Evolutionary conservation across 2,329 filamentous ascomycete species (phyloP), one percentile per base, ranked within the genome.

Genomic region (Stylonectria norvegica): DNA sequence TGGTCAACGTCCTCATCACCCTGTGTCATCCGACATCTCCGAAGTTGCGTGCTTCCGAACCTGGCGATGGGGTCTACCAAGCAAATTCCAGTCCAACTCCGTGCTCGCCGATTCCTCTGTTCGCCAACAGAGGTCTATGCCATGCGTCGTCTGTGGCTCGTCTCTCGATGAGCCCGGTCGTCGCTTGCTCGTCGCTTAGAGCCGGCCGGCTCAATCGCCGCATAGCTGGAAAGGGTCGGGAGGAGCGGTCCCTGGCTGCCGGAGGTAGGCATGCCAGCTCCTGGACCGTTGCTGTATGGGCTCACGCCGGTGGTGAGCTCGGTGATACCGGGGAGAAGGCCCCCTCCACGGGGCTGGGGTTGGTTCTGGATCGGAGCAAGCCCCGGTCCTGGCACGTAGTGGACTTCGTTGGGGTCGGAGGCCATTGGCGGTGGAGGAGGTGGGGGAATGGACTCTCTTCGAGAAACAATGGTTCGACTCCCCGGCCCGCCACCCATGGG

Each of bases 261-360:
- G 59, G 45, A 67, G 65, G 32, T 60, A 19, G 48, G 45, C 11
- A 50, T 34, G 3, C 68, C 62, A 6, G 73, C 27, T 28, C 56
- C 50, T 2, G 52, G 47, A 4, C 75, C 74, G n/a, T 75, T 75
- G 48, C 66, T 75, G 56, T 82, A 83, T 1, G 78, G 76, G 48
- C 74, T 79, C 20, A 81, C 68, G 10, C 80, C 79, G 0, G 79
- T 83, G 2, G 80, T 83, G 52, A 84, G 69, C 56, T 84, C 79
- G 23, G 76, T 73, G 12, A 84, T 69, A 36, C 78, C 73, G 2
- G 80, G 80, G n/a, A 84, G 64, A 46, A 75, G 66, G 1, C 67
- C 71, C 5, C 63, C 64, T n/a, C 63, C 62, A 19, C 63, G 58
- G 6, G 63, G 60, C 20, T 63, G 63, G 37, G 59, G 58, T 47